Evolutionary conservation across 306 rosid species (phyloP).

Genomic region (Glycine tomentella): DNA sequence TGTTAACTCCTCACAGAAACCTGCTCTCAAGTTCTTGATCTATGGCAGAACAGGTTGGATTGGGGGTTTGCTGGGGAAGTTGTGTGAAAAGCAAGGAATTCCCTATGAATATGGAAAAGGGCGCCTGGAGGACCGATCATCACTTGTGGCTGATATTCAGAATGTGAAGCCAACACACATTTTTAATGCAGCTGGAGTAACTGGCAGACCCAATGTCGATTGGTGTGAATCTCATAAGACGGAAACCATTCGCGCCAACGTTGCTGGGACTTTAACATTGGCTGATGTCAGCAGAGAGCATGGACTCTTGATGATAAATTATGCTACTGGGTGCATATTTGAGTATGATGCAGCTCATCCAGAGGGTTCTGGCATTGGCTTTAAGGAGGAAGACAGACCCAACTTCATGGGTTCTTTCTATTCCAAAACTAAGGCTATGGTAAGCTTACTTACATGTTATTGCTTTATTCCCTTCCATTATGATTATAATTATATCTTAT

Average conservation of each 20-base stretch:
- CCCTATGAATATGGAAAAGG: constrained; percentile 85
- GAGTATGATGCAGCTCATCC: constrained; percentile 86
- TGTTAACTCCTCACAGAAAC: constrained; percentile 53
- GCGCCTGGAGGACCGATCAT: constrained; percentile 78
- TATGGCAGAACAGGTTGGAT: constrained; percentile 92
- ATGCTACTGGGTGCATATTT: constrained; percentile 89
- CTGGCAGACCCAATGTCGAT: constrained; percentile 91
- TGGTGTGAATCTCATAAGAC: constrained; percentile 89
- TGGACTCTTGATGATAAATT: constrained; percentile 78
- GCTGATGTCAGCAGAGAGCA: constrained; percentile 90
- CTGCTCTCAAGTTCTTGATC: constrained; percentile 74
- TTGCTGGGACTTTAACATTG: constrained; percentile 83
- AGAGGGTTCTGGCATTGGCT: constrained; percentile 89
- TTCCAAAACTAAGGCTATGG: constrained; percentile 95
- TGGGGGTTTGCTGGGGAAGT: constrained; percentile 83
- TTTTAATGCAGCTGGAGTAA: constrained; percentile 88
- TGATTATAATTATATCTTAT: not conserved
- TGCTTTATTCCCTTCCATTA: constrained; percentile 30
- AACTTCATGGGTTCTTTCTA: constrained; percentile 86
- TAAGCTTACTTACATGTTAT: constrained; percentile 46
- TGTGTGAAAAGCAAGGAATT: constrained; percentile 85
- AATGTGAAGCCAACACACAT: constrained; percentile 80
- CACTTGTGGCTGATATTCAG: constrained; percentile 76
- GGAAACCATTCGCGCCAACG: constrained; percentile 79
- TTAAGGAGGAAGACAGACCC: constrained; percentile 86